These are phyloP conservation scores for Kokia cookei DNA, from an alignment of 441 rosid genomes.

Conservation along the genomic window DNA sequence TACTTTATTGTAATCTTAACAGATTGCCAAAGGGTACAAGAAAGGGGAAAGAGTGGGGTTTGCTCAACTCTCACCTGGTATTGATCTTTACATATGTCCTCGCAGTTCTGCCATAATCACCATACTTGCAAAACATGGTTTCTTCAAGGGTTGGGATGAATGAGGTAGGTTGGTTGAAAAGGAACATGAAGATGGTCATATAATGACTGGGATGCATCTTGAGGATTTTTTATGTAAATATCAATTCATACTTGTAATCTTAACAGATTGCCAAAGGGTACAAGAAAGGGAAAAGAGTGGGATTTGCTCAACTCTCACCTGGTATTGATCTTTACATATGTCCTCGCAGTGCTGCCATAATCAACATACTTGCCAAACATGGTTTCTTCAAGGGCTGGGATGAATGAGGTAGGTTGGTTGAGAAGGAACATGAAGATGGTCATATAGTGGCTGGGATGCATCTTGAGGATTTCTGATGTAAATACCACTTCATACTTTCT, in stretches of 20 bases:
- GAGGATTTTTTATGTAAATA: background rate
- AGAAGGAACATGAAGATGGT: background rate
- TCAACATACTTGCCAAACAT: constrained; percentile 31
- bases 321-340: constrained; percentile 31
- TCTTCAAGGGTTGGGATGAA: constrained; percentile 25
- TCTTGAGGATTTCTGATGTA: constrained; percentile 1
- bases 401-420: constrained; percentile 19
- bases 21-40: constrained; percentile 27
- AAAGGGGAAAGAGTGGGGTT: constrained; percentile 28
- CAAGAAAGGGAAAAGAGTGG: constrained; percentile 26
- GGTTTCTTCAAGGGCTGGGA: constrained; percentile 30
- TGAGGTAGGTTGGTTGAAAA: constrained; percentile 17
- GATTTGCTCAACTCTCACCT: constrained; percentile 22
- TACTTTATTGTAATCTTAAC: constrained; percentile 3
- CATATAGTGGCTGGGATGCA: background rate
- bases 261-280: constrained; percentile 26
- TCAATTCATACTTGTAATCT: background rate
- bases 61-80: constrained; percentile 23
- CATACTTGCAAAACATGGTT: constrained; percentile 33
- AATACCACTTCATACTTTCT: background rate
- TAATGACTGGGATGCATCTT: background rate
- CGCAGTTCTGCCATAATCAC: constrained; percentile 26
- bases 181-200: background rate
- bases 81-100: constrained; percentile 31
- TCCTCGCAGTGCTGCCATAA: constrained; percentile 26